A percentile compares a stretch with the other conserved stretches of the same genome.
Evolutionary conservation across 2,329 filamentous ascomycete genomes (phyloP).

Genomic region (Aspergillus sp.): DNA sequence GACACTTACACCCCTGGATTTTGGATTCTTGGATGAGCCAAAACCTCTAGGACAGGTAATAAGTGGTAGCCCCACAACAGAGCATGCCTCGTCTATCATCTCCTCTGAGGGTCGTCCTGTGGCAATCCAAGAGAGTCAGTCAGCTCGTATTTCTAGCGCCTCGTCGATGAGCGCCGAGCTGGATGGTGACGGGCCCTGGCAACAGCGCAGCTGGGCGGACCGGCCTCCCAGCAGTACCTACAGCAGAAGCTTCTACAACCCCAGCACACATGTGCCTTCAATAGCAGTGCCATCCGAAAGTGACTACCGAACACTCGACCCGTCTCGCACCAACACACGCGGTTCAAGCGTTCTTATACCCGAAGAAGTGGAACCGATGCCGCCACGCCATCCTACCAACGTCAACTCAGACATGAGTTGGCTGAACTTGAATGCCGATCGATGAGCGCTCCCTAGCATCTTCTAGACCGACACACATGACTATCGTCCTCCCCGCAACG

Average conservation of each 20-base stretch:
- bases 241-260: slow-evolving; percentile 42
- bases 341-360: slow-evolving; percentile 40
- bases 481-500: not conserved
- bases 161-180: slow-evolving; percentile 43
- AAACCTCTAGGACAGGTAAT: slow-evolving; percentile 43
- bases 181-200: slow-evolving; percentile 33
- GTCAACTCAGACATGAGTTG: slow-evolving; percentile 48
- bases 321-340: slow-evolving; percentile 26
- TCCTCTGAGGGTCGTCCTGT: slow-evolving; percentile 30
- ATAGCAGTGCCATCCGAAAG: slow-evolving; percentile 15
- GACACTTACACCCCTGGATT: slow-evolving; percentile 37
- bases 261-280: slow-evolving; percentile 25
- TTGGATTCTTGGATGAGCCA: slow-evolving; percentile 41
- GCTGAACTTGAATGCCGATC: slow-evolving; percentile 42
- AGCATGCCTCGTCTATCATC: slow-evolving; percentile 31
- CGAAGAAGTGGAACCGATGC: slow-evolving; percentile 28
- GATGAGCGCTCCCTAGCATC: slow-evolving; percentile 14
- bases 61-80: slow-evolving; percentile 48
- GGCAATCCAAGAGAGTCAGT: slow-evolving; percentile 42
- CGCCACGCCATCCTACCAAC: slow-evolving; percentile 21
- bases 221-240: slow-evolving; percentile 47
- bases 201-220: slow-evolving; percentile 33
- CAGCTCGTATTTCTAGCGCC: slow-evolving; percentile 47
- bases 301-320: slow-evolving; percentile 21
- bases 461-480: not conserved